A percentile compares a stretch with the other conserved stretches of the same genome.
phyloP scores from a whole-genome alignment of 75 land plant genomes.

The Sequoiadendron giganteum region DNA sequence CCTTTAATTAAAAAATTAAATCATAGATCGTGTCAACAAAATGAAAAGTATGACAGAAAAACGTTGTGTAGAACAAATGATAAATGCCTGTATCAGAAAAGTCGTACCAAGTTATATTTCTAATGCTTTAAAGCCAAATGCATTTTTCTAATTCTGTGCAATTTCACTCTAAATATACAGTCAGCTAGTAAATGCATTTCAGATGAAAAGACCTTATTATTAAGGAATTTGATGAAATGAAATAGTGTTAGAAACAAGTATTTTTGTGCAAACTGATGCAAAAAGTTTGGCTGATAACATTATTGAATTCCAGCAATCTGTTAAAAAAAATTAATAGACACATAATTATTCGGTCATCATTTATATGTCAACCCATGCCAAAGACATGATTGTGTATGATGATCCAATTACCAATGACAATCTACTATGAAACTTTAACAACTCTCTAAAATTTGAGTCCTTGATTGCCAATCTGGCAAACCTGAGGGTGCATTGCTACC shows the following conservation, averaged over 20 bases:
- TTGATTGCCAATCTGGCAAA: background rate
- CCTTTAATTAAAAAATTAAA: background rate
- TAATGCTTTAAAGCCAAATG: background rate
- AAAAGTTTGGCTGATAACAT: background rate
- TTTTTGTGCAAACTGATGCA: background rate
- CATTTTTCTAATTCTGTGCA: background rate
- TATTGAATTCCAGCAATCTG: background rate
- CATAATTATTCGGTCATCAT: background rate
- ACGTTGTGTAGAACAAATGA: background rate
- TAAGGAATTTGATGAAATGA: background rate
- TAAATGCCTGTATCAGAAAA: background rate
- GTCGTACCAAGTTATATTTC: background rate
- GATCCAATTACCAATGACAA: background rate
- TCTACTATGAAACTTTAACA: background rate
- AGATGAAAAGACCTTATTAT: background rate
- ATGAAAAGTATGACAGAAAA: background rate
- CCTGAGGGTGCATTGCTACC: background rate
- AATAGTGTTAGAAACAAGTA: background rate
- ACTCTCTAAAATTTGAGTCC: background rate
- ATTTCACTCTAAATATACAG: background rate
- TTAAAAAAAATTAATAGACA: background rate
- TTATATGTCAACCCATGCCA: background rate
- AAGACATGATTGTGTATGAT: background rate
- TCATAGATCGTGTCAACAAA: background rate
- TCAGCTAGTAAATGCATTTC: background rate